Base-by-base conservation (phyloP, 306 rosid genomes). In the Begonia peltatifolia region DNA sequence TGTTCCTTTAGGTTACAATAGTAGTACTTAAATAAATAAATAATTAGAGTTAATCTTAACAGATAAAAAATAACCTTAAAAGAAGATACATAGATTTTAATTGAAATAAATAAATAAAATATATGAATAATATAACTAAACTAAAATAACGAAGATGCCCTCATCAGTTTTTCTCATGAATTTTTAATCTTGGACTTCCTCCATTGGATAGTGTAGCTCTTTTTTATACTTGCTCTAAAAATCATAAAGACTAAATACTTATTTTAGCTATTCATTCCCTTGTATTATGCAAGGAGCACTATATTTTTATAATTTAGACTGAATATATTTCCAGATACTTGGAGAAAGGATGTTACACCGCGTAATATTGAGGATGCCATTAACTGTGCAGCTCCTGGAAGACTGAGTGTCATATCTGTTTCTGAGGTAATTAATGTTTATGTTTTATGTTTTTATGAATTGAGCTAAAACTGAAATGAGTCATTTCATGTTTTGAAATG, bases 331-430 rank as follows among this genome's bases (percentile, higher is more conserved):
- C 54, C 69, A 89, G 97, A 78, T 78, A 82, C 94, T 55, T 89
- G 97, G 97, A 81, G 76, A 60, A 83, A 72, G 68, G 95, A 80
- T 78, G 75, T 85, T 63, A 71, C 63, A 55, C 70, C 79, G 61
- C 68, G 46, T 52, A 90, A 79, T 65, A 67, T 89, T 62, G 93
- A 75, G 69, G 95, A 64, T 66, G 84, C 87, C 55, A 74, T 89
- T 68, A 80, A 74, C 59, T 53, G 62, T 48, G 83, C 79, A 46
- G 87, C 81, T 53, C 87, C 90, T 11, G 87, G 85, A 69, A 89
- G 74, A 63, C 76, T 89, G 16, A 70, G 77, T 63, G 81, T 73
- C 69, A 35, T 66, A 66, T 82, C 94, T 55, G 85, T 85, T 65
- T 56, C 81, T 35, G 74, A 78, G 95, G 97, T 89, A 62, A 52